A percentile compares a stretch with the other conserved stretches of the same genome.
These are phyloP conservation scores for Hypoxylon sp. DNA, from an alignment of 2,329 filamentous ascomycete species.

Conservation along the genomic window DNA sequence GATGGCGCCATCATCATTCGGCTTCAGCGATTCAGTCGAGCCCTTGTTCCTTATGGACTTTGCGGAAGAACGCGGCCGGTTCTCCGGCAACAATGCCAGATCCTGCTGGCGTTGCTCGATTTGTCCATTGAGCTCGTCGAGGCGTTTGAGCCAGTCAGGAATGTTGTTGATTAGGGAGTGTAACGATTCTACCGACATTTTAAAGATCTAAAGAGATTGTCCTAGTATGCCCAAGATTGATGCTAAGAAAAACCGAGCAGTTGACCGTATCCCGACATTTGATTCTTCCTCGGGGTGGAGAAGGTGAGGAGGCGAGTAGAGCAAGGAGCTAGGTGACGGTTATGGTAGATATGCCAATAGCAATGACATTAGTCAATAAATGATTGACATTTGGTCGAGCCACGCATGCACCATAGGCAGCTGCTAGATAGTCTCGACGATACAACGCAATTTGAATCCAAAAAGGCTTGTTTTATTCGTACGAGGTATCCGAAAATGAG, in stretches of 20 bases:
- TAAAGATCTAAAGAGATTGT: constrained; percentile 12
- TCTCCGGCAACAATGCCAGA: constrained; percentile 64
- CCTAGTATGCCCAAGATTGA: constrained; percentile 3
- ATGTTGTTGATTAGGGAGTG: constrained; percentile 68
- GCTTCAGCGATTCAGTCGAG: constrained; percentile 68
- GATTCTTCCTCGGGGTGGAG: constrained; percentile 14
- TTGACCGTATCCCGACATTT: constrained; percentile 28
- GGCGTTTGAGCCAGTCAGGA: constrained; percentile 71
- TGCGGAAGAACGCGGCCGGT: constrained; percentile 53
- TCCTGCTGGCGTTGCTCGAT: constrained; percentile 74
- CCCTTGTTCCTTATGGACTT: constrained; percentile 66
- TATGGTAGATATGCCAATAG: constrained; percentile 29
- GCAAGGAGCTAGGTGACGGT: constrained; percentile 23
- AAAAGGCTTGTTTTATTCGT: constrained; percentile 14
- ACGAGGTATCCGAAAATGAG: constrained; percentile 18
- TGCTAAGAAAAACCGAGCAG: constrained; percentile 23
- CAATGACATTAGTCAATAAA: constrained; percentile 24
- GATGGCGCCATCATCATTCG: constrained; percentile 61
- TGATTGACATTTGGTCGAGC: constrained; percentile 35
- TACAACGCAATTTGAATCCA: constrained; percentile 20
- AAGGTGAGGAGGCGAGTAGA: constrained; percentile 34
- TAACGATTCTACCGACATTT: constrained; percentile 69
- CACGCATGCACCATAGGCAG: constrained; percentile 27
- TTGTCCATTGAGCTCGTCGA: constrained; percentile 73
- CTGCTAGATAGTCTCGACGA: constrained; percentile 27